Percentiles rank a stretch among this genome's conserved stretches.
Conservation (phyloP, 2,329 filamentous ascomycete species). For the Hypoxylon sp. region DNA sequence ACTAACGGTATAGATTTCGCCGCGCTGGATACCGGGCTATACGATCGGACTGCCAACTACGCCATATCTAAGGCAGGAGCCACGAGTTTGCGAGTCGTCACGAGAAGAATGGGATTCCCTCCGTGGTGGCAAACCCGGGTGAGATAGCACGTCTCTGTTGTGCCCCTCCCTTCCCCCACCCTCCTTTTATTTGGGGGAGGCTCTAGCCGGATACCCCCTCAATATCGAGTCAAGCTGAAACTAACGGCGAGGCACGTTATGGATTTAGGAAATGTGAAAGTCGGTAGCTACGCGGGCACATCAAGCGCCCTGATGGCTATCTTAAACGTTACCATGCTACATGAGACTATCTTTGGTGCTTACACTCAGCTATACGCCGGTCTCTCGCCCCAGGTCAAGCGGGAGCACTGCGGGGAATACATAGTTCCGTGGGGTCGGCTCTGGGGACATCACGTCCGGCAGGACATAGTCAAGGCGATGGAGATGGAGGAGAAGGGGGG, state of each 20-base stretch:
- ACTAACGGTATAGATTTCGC: neutral
- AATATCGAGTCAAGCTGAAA: too few species aligned
- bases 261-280: too few species aligned
- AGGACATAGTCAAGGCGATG: constrained; percentile 44
- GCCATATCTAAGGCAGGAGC: neutral
- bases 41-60: neutral
- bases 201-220: too few species aligned
- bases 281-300: neutral
- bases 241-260: too few species aligned
- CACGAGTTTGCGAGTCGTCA: neutral
- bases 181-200: too few species aligned
- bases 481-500: constrained; percentile 40
- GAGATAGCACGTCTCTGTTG: neutral
- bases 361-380: constrained; percentile 2
- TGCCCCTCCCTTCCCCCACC: too few species aligned
- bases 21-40: neutral
- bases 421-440: neutral
- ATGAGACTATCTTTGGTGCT: neutral
- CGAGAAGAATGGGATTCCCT: neutral
- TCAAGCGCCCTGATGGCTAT: neutral
- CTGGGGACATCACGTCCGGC: constrained; percentile 17
- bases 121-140: neutral
- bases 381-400: neutral
- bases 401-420: neutral
- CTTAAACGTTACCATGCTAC: neutral